phyloP scores from a whole-genome alignment of 2,329 filamentous ascomycete species.

The Capronia americana region DNA sequence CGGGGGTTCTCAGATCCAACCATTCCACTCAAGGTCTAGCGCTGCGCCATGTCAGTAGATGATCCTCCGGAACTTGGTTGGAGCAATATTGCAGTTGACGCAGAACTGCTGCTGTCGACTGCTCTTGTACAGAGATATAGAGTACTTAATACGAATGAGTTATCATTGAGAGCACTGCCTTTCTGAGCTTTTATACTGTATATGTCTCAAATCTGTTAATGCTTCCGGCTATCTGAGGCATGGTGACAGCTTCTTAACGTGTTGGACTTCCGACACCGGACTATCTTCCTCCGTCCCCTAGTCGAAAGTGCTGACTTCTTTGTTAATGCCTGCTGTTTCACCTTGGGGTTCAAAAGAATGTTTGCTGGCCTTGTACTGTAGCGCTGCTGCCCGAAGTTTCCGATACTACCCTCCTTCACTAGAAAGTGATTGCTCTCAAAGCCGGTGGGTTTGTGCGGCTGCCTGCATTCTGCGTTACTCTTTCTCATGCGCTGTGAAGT shows the following conservation, averaged over 20 bases:
- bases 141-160: too few relatives aligned
- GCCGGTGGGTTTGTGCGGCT: slow-evolving; percentile 3
- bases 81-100: neutral
- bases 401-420: neutral
- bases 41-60: neutral
- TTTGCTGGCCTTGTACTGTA: neutral
- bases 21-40: neutral
- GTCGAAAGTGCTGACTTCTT: neutral
- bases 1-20: neutral
- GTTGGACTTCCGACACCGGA: neutral
- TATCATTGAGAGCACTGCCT: too few relatives aligned
- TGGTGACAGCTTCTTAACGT: neutral
- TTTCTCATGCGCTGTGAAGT: neutral
- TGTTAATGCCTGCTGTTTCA: neutral
- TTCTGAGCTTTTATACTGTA: too few relatives aligned
- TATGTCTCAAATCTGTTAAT: neutral
- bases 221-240: too few relatives aligned
- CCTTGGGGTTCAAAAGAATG: neutral
- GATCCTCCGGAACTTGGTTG: neutral
- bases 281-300: neutral
- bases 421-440: neutral
- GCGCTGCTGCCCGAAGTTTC: neutral
- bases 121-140: too few relatives aligned
- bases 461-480: neutral
- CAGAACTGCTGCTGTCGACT: too few relatives aligned